Conservation (phyloP, 2,329 filamentous ascomycete genomes). For the Beauveria scarabaeidicola region DNA sequence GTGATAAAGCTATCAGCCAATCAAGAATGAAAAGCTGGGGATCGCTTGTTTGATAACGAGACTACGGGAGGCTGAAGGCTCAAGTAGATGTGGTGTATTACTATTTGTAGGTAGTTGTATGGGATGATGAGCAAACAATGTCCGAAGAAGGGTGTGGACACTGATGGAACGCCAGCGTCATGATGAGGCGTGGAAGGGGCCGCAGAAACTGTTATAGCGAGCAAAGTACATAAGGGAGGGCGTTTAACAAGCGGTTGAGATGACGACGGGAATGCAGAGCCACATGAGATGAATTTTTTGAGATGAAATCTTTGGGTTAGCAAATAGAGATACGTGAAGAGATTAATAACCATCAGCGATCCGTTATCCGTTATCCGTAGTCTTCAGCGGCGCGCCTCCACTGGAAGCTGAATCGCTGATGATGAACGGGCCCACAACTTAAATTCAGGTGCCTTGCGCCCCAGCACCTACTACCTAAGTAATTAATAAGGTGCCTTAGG, state of each 20-base stretch:
- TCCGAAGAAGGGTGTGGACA: slow-evolving; percentile 3
- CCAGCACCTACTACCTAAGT: no score
- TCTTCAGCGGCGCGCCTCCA: no score
- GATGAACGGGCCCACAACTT: no score
- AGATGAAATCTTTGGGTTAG: no score
- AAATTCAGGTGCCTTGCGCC: no score
- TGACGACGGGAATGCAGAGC: no score
- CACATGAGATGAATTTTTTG: no score
- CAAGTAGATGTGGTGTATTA: not conserved
- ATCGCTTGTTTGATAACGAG: not conserved
- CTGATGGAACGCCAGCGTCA: slow-evolving; percentile 2
- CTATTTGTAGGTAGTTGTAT: not conserved
- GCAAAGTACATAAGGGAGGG: not conserved
- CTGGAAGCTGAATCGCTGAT: no score
- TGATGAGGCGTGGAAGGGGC: not conserved
- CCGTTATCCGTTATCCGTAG: no score
- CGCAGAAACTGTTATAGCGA: not conserved
- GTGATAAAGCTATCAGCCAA: not conserved
- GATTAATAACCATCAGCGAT: no score
- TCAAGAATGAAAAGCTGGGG: not conserved
- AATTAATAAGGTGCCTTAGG: no score
- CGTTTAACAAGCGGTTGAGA: not conserved
- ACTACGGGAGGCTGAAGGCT: not conserved
- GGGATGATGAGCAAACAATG: not conserved
- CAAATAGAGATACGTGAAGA: no score